Base-by-base conservation (phyloP, 2,329 filamentous ascomycete genomes). In the Lachnellula arida region DNA sequence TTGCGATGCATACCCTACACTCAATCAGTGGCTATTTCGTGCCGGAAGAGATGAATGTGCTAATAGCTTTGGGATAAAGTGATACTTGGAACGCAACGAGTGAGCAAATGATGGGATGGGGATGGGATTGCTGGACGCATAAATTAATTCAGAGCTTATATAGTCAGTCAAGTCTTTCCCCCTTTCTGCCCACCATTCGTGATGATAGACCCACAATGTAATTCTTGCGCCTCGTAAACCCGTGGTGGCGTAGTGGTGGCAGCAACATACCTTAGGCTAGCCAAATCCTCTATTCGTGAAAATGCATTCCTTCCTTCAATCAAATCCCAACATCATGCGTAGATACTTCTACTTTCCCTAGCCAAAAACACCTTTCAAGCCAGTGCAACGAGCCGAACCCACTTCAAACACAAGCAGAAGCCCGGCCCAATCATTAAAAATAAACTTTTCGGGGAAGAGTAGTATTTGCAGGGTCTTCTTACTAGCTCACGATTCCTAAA, bases 1-100 rank as follows among this genome's bases (percentile, higher is more conserved):
- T 19, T 42, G n/a, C 7, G 53, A 74, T 46, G 73, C 76, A 60
- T 75, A 80, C 23, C 77, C 77, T 25, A 15, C 15, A 15, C 12
- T 22, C 22, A 19, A 25, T 44, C 42, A 44, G 17, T 44, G n/a
- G 12, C 15, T 4, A 19, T n/a, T n/a, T n/a, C n/a, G n/a, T n/a
- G n/a, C n/a, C n/a, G n/a, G n/a, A n/a, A n/a, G n/a, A n/a, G n/a
- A 19, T 44, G 22, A 15, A n/a, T 49, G 7, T 42, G 40, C 46
- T n/a, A 28, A 39, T 46, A 15, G 34, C 9, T 17, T 19, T 32
- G 34, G 6, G 40, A 28, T n/a, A 34, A 39, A 14, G 34, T 23
- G 19, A 23, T 23, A 34, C 17, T 23, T 39, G 17, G n/a, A 25
- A 34, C 17, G 19, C 11, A 44, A 44, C 19, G 9, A 23, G 23